Base-by-base conservation (phyloP, 805 yeast species). In the Hemisphaericaspora nanyangensis region DNA sequence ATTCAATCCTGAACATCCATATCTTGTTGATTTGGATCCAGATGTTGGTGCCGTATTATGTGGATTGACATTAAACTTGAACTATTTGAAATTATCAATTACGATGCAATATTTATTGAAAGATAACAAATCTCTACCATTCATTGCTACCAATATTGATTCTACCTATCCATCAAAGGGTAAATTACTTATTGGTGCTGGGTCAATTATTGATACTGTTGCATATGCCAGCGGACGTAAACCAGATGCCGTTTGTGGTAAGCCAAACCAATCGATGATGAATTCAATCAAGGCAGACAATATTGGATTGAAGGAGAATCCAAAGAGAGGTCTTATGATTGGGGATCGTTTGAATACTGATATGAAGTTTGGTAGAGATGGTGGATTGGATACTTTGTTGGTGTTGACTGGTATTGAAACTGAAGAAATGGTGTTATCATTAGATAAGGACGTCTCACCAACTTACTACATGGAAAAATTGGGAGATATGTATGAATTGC, bases 271-370 rank as follows among this genome's bases (percentile, higher is more conserved):
- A 48, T 81, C 82, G 39, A 90, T 93, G 96, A 76, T 93, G 82
- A 86, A 87, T 55, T 82, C 95, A 16, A 85, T 93, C 56, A 77
- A 81, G 45, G 85, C 85, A 3, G 79, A 80, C 26, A 73, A 77
- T 42, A 63, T 61, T 2, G 61, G 55, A 2, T 51, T 68, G 30
- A 60, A 74, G 15, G 66, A 79, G 25, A 79, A 79, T 37, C 76
- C 79, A 37, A 47, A 63, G 3, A 72, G 77, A 42, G 82, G 95
- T 10, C 74, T 91, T 48, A 93, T 93, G 98, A 78, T 93, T 42
- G 99, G 99, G 16, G 99, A 93, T 58, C 74, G 99, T 48, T 70
- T 93, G 43, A 91, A 93, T 60, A 93, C 99, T 0, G 99, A 93
- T 54, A 91, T 93, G 81, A 77, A 76, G 55, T 93, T 93, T 60